Evolutionary conservation across 441 rosid genomes (phyloP), one percentile per base, ranked within the genome.

Genomic region (Corymbia citriodora): DNA sequence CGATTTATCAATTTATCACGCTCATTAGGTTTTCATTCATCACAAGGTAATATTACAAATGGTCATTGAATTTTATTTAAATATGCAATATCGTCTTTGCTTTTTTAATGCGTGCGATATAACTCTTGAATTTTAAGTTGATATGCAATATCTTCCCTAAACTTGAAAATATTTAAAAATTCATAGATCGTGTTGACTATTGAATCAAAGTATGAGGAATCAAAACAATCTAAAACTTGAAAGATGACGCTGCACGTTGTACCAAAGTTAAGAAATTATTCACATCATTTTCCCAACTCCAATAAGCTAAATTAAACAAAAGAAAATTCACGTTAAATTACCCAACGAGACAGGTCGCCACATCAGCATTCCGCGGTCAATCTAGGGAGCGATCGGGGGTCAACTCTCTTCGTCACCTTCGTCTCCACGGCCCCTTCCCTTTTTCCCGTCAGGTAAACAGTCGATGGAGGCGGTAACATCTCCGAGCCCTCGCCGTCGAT

Each of bases 1-100:
- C 99, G 40, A 87, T 96, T 90, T 90, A 94, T 93, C 99, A 97
- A 95, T 95, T 98, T 92, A 79, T 95, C 45, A 92, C 91, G 92
- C 97, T 98, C 52, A 97, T 98, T 89, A 97, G 99, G 98, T 94
- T 94, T 93, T 96, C 97, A 91, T 96, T 97, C 52, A 50, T 98
- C 18, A 97, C 92, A 92, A 1, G 54, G 2, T 19, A 55, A 55
- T 55, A 18, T 0, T 4, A 55, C 5, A 55, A 19, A 57, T 57
- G 29, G 5, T 55, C 5, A 1, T 27, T 21, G 25, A 59, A 25
- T 25, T 59, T 59, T 59, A 5, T 3, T 29, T 18, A 1, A 11
- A 3, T 11, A 7, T 11, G 16, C 0, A 29, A 63, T 3, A 4
- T 63, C 1, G 2, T 29, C 4, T 3, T 2, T 29, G 7, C 6